Evolutionary conservation across 2,329 filamentous ascomycete genomes (phyloP).

Genomic region (Ophiostoma fasciatum): DNA sequence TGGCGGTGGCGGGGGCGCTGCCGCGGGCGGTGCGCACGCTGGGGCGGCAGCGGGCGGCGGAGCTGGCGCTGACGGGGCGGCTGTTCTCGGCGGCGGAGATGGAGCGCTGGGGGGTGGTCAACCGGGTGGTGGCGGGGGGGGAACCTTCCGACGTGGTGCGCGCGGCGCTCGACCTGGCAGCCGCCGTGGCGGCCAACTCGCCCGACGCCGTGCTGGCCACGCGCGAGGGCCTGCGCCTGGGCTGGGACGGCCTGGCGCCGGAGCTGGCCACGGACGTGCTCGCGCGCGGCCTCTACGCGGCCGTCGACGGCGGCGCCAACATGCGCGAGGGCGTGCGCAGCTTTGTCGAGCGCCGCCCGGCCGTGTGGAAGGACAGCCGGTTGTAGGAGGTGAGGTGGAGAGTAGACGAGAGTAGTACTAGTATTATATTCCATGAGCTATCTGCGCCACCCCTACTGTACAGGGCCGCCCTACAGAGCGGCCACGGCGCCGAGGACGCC

Average conservation of each 20-base stretch:
- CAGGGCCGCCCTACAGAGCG: conserved; percentile 4
- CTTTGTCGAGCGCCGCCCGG: conserved; percentile 62
- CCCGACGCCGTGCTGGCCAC: conserved; percentile 66
- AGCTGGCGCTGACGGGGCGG: conserved; percentile 54
- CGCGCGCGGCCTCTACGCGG: conserved; percentile 40
- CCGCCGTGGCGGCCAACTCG: conserved; percentile 47
- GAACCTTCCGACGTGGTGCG: conserved; percentile 29
- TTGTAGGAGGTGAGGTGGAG: conserved; percentile 32
- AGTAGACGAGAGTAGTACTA: too few relatives aligned
- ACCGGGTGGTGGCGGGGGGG: conserved; percentile 36
- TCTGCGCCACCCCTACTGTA: too few relatives aligned
- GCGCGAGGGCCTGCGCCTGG: conserved; percentile 54
- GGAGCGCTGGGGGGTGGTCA: conserved; percentile 53
- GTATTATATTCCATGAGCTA: too few relatives aligned
- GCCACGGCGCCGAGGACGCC: conserved; percentile 2
- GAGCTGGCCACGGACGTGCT: conserved; percentile 45
- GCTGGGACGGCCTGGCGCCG: conserved; percentile 55
- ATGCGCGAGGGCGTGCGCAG: conserved; percentile 59
- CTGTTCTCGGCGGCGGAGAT: conserved; percentile 45
- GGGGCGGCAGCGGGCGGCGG: conserved; percentile 54
- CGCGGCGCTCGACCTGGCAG: conserved; percentile 47
- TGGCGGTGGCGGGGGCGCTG: conserved; percentile 55
- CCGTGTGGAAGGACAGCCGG: conserved; percentile 51
- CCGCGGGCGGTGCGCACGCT: conserved; percentile 50
- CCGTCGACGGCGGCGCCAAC: conserved; percentile 53